phyloP scores from a whole-genome alignment of 495 filamentous ascomycete genomes.

The Neohortaea acidophila region DNA sequence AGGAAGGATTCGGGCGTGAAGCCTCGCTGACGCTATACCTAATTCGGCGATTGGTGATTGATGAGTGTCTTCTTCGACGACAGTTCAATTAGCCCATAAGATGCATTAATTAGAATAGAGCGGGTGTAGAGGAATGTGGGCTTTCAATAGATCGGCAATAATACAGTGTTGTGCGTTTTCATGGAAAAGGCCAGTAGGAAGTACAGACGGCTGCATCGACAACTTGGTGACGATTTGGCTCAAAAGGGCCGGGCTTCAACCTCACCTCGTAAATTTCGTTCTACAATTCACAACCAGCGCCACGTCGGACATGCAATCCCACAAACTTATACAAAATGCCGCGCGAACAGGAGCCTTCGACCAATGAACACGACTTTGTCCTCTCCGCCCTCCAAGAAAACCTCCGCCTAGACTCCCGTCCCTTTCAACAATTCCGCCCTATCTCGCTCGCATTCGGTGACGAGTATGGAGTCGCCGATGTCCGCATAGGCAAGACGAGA shows the following conservation, averaged over 20 bases:
- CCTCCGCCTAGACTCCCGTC: conserved; percentile 67
- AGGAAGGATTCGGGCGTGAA: neutral
- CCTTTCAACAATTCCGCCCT: conserved; percentile 59
- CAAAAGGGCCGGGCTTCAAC: neutral
- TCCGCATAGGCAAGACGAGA: conserved; percentile 80
- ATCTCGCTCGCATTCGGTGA: conserved; percentile 71
- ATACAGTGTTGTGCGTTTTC: no score
- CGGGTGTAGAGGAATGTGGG: no score
- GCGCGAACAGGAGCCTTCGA: conserved; percentile 51
- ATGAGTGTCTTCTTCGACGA: neutral
- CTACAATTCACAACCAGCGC: no score
- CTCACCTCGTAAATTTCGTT: no score
- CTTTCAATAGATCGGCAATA: no score
- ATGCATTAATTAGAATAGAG: no score
- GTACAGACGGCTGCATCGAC: neutral
- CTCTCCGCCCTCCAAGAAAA: conserved; percentile 41
- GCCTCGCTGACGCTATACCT: no score
- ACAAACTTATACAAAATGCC: conserved; percentile 45
- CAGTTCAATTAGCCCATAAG: no score
- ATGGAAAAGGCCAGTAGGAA: no score
- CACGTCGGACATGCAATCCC: neutral
- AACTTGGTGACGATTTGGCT: neutral
- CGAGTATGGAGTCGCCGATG: conserved; percentile 81
- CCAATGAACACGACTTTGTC: conserved; percentile 31
- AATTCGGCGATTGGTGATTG: neutral